These are phyloP conservation scores for Venturiaceae sp. DNA, from an alignment of 2,329 filamentous ascomycete genomes.

Conservation along the genomic window DNA sequence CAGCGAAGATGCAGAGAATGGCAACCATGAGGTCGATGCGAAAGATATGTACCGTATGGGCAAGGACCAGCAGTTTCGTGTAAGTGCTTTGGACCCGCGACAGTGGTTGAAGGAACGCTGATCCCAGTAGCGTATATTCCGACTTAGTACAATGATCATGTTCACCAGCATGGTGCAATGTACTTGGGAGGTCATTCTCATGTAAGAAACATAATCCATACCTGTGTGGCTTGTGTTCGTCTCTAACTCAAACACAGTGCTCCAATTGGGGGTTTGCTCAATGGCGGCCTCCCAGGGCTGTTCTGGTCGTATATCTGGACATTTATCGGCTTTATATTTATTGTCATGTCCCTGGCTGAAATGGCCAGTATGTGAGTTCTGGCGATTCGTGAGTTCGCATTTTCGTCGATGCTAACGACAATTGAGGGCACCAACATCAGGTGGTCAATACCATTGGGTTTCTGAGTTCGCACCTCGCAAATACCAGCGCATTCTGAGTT, in stretches of 20 bases:
- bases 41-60: constrained; percentile 11
- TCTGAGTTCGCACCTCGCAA: constrained; percentile 19
- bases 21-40: not conserved
- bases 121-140: constrained; percentile 7
- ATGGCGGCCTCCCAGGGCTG: constrained; percentile 24
- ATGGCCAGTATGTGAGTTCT: constrained; percentile 18
- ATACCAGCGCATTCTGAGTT: constrained; percentile 19
- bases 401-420: not conserved
- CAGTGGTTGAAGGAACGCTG: not conserved
- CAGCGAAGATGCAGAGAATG: not conserved
- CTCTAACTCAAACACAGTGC: not conserved
- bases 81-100: not conserved
- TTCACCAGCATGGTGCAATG: constrained; percentile 8
- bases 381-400: not conserved
- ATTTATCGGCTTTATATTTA: constrained; percentile 22
- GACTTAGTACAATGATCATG: constrained; percentile 7
- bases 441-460: constrained; percentile 17
- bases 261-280: constrained; percentile 16
- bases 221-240: not conserved
- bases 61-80: constrained; percentile 9
- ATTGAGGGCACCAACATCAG: constrained; percentile 8
- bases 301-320: constrained; percentile 24
- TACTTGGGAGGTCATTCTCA: constrained; percentile 9
- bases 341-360: constrained; percentile 22
- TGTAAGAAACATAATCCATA: constrained; percentile 1